Conservation (phyloP, 1,139 yeast genomes). For the Arxiozyma slooffiae region DNA sequence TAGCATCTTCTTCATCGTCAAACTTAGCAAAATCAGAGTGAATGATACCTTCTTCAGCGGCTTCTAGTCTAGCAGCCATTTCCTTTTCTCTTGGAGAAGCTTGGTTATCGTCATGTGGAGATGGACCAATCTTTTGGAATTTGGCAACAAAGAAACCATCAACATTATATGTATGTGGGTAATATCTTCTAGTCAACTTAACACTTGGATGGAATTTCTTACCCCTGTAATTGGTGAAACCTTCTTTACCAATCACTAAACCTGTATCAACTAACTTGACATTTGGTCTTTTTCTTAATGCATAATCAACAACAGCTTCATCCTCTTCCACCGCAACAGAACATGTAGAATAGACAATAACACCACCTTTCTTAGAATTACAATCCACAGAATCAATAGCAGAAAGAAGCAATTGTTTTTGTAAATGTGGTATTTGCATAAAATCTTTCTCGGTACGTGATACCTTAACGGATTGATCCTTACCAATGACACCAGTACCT, state of each 20-base stretch:
- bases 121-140: slow-evolving; percentile 81
- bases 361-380: slow-evolving; percentile 81
- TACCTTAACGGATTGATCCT: slow-evolving; percentile 90
- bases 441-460: slow-evolving; percentile 94
- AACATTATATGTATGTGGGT: slow-evolving; percentile 96
- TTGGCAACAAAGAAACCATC: slow-evolving; percentile 98
- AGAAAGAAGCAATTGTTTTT: slow-evolving; percentile 81
- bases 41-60: slow-evolving; percentile 64
- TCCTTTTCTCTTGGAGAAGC: slow-evolving; percentile 89
- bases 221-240: slow-evolving; percentile 88
- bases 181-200: slow-evolving; percentile 82
- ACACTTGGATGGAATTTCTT: slow-evolving; percentile 75
- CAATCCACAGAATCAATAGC: slow-evolving; percentile 98
- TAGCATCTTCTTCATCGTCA: slow-evolving; percentile 66
- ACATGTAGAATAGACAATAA: slow-evolving; percentile 94
- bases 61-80: slow-evolving; percentile 64
- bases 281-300: slow-evolving; percentile 90
- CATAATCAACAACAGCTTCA: slow-evolving; percentile 98
- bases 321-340: slow-evolving; percentile 97
- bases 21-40: slow-evolving; percentile 79
- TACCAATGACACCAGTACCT: slow-evolving; percentile 98
- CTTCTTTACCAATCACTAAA: slow-evolving; percentile 91
- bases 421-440: slow-evolving; percentile 91
- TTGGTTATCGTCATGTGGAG: slow-evolving; percentile 73
- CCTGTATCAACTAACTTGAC: slow-evolving; percentile 91